Evolutionary conservation across 805 yeast genomes (phyloP).

Genomic region (Ogataea trehalophila): DNA sequence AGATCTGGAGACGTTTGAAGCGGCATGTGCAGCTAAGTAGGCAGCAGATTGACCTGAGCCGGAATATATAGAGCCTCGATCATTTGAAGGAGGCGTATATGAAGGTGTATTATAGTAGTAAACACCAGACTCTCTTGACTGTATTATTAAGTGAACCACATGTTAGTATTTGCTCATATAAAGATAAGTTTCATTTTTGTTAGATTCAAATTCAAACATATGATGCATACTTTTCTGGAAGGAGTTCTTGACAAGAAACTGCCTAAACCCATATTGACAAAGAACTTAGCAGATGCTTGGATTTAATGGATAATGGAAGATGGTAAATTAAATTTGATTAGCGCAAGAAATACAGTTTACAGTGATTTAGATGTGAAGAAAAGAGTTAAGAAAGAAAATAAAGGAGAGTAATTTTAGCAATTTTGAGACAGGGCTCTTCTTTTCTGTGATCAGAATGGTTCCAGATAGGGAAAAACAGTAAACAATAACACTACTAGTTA

Average conservation of each 20-base stretch:
- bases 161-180: background rate
- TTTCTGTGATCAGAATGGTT: background rate
- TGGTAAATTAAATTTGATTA: no score
- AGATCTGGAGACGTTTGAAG: slow-evolving; percentile 15
- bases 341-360: no score
- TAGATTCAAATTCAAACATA: background rate
- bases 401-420: background rate
- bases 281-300: background rate
- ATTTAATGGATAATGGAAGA: no score
- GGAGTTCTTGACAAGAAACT: slow-evolving; percentile 23
- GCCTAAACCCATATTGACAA: slow-evolving; percentile 19
- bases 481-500: background rate
- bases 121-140: slow-evolving; percentile 25
- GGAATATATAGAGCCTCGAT: background rate
- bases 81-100: background rate
- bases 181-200: background rate
- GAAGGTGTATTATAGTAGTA: slow-evolving; percentile 15
- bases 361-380: background rate
- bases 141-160: background rate
- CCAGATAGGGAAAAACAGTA: background rate
- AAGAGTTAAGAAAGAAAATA: background rate
- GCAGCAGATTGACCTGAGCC: slow-evolving; percentile 9
- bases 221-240: slow-evolving; percentile 24
- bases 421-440: background rate
- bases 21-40: slow-evolving; percentile 23